These are phyloP conservation scores for Eremomyces bilateralis DNA, from an alignment of 495 filamentous ascomycete species.

Conservation along the genomic window DNA sequence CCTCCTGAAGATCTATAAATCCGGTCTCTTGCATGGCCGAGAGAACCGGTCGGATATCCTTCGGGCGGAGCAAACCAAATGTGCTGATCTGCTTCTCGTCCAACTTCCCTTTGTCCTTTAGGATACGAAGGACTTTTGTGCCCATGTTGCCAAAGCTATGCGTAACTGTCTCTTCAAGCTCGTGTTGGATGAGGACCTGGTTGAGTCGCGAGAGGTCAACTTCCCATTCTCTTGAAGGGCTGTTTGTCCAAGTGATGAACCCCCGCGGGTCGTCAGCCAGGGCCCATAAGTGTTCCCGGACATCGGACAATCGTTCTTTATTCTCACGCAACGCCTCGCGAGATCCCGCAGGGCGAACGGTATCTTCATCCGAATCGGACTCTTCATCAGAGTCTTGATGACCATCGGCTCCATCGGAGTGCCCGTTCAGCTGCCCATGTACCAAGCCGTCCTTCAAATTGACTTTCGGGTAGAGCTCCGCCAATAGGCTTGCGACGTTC, in stretches of 20 bases:
- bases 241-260: slow-evolving; percentile 39
- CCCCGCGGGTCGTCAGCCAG: slow-evolving; percentile 48
- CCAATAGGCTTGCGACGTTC: slow-evolving; percentile 8
- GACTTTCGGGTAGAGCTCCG: slow-evolving; percentile 2
- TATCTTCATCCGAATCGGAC: not conserved
- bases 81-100: slow-evolving; percentile 70
- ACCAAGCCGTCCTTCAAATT: not conserved
- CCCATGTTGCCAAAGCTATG: slow-evolving; percentile 54
- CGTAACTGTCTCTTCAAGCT: slow-evolving; percentile 58
- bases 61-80: slow-evolving; percentile 52
- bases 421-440: not conserved
- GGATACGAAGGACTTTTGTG: slow-evolving; percentile 55
- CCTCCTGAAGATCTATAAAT: slow-evolving; percentile 74
- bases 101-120: slow-evolving; percentile 67
- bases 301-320: slow-evolving; percentile 13
- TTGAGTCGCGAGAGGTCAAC: slow-evolving; percentile 54
- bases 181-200: slow-evolving; percentile 40
- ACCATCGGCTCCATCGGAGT: not conserved
- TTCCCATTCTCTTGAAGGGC: slow-evolving; percentile 46
- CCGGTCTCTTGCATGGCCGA: slow-evolving; percentile 61
- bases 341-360: not conserved
- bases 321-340: not conserved
- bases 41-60: slow-evolving; percentile 61
- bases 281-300: slow-evolving; percentile 59
- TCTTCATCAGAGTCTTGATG: not conserved